Evolutionary conservation across 1,284 basidiomycete genomes (phyloP).

Genomic region (Malassezia brasiliensis): DNA sequence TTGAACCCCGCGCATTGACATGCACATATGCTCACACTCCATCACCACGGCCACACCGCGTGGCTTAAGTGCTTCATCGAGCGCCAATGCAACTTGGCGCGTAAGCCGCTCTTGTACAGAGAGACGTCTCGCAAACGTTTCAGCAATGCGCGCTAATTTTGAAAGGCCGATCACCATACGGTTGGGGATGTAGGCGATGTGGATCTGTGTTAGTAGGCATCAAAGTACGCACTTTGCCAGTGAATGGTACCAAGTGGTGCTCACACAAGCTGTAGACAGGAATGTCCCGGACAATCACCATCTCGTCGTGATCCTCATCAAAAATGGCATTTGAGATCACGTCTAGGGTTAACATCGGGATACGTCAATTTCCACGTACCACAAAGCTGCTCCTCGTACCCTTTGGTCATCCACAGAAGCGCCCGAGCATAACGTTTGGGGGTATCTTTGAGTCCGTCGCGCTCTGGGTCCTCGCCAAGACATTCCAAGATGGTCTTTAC

Average conservation of each 20-base stretch:
- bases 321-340: slow-evolving; percentile 98
- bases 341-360: slow-evolving; percentile 54
- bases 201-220: slow-evolving; percentile 22
- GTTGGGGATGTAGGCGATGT: slow-evolving; percentile 83
- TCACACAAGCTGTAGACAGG: slow-evolving; percentile 95
- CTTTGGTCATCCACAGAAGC: slow-evolving; percentile 97
- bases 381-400: slow-evolving; percentile 87
- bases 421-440: slow-evolving; percentile 95
- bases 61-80: slow-evolving; percentile 93
- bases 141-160: slow-evolving; percentile 92
- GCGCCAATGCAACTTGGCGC: slow-evolving; percentile 90
- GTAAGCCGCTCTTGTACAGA: slow-evolving; percentile 97
- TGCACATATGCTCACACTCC: slow-evolving; percentile 77
- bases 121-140: slow-evolving; percentile 87
- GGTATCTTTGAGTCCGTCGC: slow-evolving; percentile 80
- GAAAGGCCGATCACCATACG: slow-evolving; percentile 89
- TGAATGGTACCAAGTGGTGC: slow-evolving; percentile 97
- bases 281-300: slow-evolving; percentile 97
- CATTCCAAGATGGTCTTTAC: slow-evolving; percentile 89
- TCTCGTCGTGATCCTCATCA: slow-evolving; percentile 97
- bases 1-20: slow-evolving; percentile 99
- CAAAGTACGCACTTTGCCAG: slow-evolving; percentile 66
- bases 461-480: slow-evolving; percentile 92
- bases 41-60: slow-evolving; percentile 91
- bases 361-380: slow-evolving; percentile 52